Percentiles rank a stretch among this genome's conserved stretches.
Conservation (phyloP, 202 grass and related monocot genomes). For the Setaria italica region DNA sequence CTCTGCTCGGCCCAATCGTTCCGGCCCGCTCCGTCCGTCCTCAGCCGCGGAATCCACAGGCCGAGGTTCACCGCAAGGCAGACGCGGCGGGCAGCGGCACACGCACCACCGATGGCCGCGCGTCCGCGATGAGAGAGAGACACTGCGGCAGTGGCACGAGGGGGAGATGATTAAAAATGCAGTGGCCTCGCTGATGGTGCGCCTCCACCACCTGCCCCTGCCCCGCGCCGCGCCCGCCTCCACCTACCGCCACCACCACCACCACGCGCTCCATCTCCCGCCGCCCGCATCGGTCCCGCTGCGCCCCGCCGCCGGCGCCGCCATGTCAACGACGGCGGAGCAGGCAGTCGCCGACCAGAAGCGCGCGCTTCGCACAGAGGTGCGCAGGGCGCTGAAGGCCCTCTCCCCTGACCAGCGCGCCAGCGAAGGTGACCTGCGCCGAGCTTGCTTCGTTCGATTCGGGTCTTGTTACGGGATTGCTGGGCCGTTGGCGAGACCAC, state of each 20-base stretch:
- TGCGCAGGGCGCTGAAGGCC: constrained; percentile 75
- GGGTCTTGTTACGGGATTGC: neutral
- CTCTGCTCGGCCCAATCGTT: neutral
- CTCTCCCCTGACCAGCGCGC: constrained; percentile 68
- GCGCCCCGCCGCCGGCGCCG: neutral
- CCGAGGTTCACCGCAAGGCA: neutral
- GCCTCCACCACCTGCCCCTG: constrained; percentile 27
- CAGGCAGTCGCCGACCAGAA: constrained; percentile 61
- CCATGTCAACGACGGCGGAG: constrained; percentile 56
- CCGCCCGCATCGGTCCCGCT: neutral
- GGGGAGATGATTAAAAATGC: constrained; percentile 53
- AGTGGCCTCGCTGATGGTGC: constrained; percentile 39
- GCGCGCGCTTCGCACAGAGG: constrained; percentile 67
- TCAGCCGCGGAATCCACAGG: neutral
- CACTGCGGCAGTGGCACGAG: constrained; percentile 16
- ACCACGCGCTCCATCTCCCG: neutral
- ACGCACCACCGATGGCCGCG: neutral
- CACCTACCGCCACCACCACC: constrained; percentile 41
- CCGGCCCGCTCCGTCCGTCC: neutral
- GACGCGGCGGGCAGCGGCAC: no score
- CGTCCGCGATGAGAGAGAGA: neutral
- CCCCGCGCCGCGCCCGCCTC: constrained; percentile 35
- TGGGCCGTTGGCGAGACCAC: neutral
- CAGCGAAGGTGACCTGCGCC: constrained; percentile 62
- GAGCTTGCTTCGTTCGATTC: neutral